Base-by-base conservation (phyloP, 169 alveolate genomes). In the Babesia divergens region DNA sequence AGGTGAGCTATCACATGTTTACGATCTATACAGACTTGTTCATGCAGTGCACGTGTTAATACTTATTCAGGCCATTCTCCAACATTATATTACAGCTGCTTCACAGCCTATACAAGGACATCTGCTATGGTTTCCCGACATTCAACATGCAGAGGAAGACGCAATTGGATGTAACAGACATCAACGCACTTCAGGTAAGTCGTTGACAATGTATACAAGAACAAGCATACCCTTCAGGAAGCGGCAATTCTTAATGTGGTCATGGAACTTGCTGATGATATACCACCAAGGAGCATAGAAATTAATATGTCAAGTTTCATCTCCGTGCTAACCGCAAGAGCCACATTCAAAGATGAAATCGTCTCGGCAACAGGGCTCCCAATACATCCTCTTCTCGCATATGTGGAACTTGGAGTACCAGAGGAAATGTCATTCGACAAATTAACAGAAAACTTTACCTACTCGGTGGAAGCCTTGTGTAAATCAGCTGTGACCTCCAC, bases 121-220 rank as follows among this genome's bases (percentile, higher is more conserved):
- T 77, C 16, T 67, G 67, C 49, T 72, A 77, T 29, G 86, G 86
- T 0, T 66, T 60, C 18, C 40, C 86, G 24, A 67, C 47, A 20
- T 77, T 67, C 28, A 31, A 32, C 46, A 22, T 47, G 47, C 26
- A 54, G 5, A 11, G 64, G 37, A 66, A 40, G 38, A 58, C 65
- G 8, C 47, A 55, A 7, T 31, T 77, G 46, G 86, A 58, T 34
- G 42, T 28, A 31, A 29, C 53, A 24, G 62, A 67, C 43, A 51
- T 77, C 2, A 64, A 65, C 44, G 49, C 76, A 20, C 82, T 77
- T 7, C 86, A 77, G 82, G 86, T 77, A 14, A 32, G 40, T 14
- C 18, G 16, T 74, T 6, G 1, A 1, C 22, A 29, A 14, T 1
- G 35, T 9, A 20, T 34, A 2, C 1, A 2, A 14, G n/a, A 0